These are phyloP conservation scores for Hypoxylon sp. DNA, from an alignment of 2,329 filamentous ascomycete genomes.

Conservation along the genomic window DNA sequence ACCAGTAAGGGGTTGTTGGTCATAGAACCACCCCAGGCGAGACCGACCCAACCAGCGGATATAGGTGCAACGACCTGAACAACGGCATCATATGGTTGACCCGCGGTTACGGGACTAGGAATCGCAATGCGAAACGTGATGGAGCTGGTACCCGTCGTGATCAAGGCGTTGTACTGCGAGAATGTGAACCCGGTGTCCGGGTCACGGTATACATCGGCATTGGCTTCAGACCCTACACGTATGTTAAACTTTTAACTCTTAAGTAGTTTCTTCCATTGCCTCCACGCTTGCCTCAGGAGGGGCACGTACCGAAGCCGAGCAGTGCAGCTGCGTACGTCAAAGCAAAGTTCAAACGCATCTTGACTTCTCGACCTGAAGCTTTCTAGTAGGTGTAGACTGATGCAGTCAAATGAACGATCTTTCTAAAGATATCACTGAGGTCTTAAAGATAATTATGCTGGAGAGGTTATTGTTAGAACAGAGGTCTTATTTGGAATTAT, in stretches of 20 bases:
- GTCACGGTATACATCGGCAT: constrained; percentile 49
- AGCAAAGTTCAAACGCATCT: constrained; percentile 50
- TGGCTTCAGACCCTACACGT: constrained; percentile 42
- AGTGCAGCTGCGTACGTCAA: constrained; percentile 45
- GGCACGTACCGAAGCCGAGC: constrained; percentile 48
- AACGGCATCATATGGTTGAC: constrained; percentile 58
- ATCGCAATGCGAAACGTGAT: constrained; percentile 57
- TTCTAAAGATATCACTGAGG: background rate
- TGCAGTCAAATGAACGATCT: constrained; percentile 1
- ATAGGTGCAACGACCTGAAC: constrained; percentile 61
- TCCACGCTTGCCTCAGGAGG: background rate
- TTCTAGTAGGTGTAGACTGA: background rate
- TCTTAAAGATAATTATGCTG: constrained; percentile 20
- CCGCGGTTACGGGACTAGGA: constrained; percentile 51
- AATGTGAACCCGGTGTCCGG: constrained; percentile 54
- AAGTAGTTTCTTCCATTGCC: background rate
- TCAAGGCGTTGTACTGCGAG: constrained; percentile 48
- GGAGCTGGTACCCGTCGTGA: constrained; percentile 47
- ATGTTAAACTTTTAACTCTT: constrained; percentile 20
- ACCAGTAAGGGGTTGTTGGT: constrained; percentile 63
- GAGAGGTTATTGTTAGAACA: constrained; percentile 16
- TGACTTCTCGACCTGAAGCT: constrained; percentile 33
- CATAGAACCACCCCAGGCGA: constrained; percentile 67
- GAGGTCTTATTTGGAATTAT: constrained; percentile 8
- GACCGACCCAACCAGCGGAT: constrained; percentile 63